Base-by-base conservation (phyloP, 257 asterid species). In the Salvia miltiorrhiza region DNA sequence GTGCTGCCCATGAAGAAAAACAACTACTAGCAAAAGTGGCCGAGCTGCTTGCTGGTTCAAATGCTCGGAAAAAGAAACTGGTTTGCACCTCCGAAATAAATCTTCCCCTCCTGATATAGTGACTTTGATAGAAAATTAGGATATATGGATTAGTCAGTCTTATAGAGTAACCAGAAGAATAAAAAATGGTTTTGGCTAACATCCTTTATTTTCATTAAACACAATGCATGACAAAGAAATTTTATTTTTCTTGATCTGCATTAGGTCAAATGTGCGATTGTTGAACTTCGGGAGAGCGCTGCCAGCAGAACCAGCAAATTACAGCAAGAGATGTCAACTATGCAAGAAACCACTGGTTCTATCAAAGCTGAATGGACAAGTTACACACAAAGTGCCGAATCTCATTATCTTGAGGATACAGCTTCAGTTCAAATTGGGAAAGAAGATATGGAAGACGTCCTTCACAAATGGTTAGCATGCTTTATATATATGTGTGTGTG, bases 21-120 rank as follows among this genome's bases (percentile, higher is more conserved):
- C 95, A 89, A 78, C 90, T 93, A 65, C 78, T 93, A 71, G 90
- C 81, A 73, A 91, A 93, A 79, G 97, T 93, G 63, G 99, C 97
- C 6, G 97, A 93, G 76, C 85, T 93, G 72, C 96, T 93, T 70
- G 96, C 97, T 24, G 78, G 74, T 72, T 93, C 99, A 71, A 90
- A 90, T 82, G 87, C 91, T 72, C 83, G 97, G 85, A 94, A 94
- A 88, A 87, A 79, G 76, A 84, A 86, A 69, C 79, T 94, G 99
- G 99, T 93, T 79, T 43, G 81, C 21, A 45, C 62, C 73, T 66
- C 20, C 20, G 13, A 66, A 50, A 11, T 21, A 26, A 61, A n/a
- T 54, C 7, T 41, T 66, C 48, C 57, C 62, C 61, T 72, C 53
- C 0, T 40, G 28, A 39, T 9, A 9, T 47, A 9, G 0, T 35